A percentile compares a stretch with the other conserved stretches of the same genome.
These are phyloP conservation scores for Lichtheimia corymbifera DNA, from an alignment of 371 early-diverging fungal genomes.

Conservation along the genomic window DNA sequence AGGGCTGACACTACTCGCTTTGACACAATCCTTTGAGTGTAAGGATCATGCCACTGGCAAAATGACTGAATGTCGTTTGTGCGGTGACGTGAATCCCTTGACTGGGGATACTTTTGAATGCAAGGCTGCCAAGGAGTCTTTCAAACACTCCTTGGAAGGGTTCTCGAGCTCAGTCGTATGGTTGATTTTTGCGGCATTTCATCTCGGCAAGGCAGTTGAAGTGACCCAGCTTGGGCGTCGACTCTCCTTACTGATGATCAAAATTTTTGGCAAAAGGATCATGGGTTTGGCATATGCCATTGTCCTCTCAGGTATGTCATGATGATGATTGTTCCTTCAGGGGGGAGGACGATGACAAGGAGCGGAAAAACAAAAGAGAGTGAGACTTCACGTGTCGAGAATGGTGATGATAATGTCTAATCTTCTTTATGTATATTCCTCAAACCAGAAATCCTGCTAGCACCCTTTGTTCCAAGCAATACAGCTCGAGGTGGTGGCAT, in stretches of 20 bases:
- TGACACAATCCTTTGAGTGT: constrained; percentile 65
- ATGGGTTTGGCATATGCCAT: constrained; percentile 66
- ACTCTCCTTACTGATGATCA: constrained; percentile 56
- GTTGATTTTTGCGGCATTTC: constrained; percentile 74
- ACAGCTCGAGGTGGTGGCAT: constrained; percentile 77
- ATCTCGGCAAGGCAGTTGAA: constrained; percentile 68
- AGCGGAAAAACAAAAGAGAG: too few species aligned
- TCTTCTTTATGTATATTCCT: neutral
- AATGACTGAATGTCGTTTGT: constrained; percentile 55
- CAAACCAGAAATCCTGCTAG: constrained; percentile 56
- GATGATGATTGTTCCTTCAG: neutral
- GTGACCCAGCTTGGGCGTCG: constrained; percentile 60
- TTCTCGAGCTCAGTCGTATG: constrained; percentile 66
- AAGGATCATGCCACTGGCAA: constrained; percentile 47
- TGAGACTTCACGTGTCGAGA: neutral
- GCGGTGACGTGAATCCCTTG: constrained; percentile 38
- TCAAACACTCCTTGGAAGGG: constrained; percentile 58
- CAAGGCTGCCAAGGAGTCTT: constrained; percentile 56
- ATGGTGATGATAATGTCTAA: neutral
- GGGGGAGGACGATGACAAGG: too few species aligned
- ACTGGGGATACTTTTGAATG: constrained; percentile 44
- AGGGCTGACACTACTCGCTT: constrained; percentile 51
- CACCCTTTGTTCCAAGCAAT: constrained; percentile 75
- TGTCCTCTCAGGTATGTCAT: constrained; percentile 44
- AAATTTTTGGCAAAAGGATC: constrained; percentile 52